Base-by-base conservation (phyloP, 2,329 filamentous ascomycete species). In the Corynespora cassiicola region DNA sequence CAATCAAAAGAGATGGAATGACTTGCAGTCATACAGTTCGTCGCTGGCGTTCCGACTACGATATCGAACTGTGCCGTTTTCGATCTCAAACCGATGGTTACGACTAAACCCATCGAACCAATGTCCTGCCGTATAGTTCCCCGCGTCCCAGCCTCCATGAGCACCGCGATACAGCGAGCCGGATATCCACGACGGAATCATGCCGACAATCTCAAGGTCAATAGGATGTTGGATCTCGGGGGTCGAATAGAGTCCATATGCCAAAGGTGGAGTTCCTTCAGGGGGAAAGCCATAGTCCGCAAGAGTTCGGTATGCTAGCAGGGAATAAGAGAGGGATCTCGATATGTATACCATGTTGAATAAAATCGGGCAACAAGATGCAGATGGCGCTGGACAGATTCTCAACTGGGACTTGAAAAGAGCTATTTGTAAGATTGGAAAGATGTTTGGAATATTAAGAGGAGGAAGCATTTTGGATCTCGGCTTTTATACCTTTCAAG, bases 61-160 rank as follows among this genome's bases (percentile, higher is more conserved):
- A 17, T 43, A 43, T 9, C 11, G 20, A 5, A 43, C 35, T 6
- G 25, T 34, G 5, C 40, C 40, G 17, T 39, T 27, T 11, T 22
- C 29, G 21, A 43, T 43, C 26, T 43, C 40, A 26, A 38, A 43
- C 8, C 35, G 29, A 29, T 43, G 35, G 25, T 39, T 38, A 5
- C 40, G 40, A 23, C 35, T 39, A 17, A 43, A 43, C 4, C 40
- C 40, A 31, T 43, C 35, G 16, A 39, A 43, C 35, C 35, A 43
- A 15, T 43, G 40, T 20, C 31, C 34, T 4, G 35, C 22, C 14
- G 31, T 39, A 16, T 36, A 44, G 24, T 44, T 44, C 5, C 30
- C 31, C 4, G 33, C 41, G 21, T 44, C 41, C 41, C 41, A 44
- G 10, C 24, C 33, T 14, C 14, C 41, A 18, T 44, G 41, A 11